Percentiles rank a stretch among this genome's conserved stretches.
Conservation (phyloP, 768 basidiomycete genomes). For the Calocybe indica region DNA sequence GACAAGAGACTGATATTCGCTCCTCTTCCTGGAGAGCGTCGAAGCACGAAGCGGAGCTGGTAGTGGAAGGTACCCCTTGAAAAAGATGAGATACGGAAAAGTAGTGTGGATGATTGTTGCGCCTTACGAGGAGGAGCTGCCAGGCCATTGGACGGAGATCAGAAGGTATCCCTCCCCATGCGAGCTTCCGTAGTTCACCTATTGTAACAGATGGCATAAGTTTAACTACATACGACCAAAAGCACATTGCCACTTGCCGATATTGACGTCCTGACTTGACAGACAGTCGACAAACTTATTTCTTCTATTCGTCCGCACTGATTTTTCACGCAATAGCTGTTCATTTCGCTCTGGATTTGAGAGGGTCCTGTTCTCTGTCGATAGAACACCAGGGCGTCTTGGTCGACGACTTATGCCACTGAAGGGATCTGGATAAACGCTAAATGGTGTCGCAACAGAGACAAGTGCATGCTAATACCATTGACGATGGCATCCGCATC, state of each 20-base stretch:
- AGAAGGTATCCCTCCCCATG: conserved; percentile 90
- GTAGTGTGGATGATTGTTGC: background rate
- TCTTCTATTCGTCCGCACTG: conserved; percentile 71
- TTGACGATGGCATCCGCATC: conserved; percentile 73
- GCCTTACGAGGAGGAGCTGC: conserved; percentile 85
- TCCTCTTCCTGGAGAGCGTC: conserved; percentile 83
- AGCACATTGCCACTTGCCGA: conserved; percentile 42
- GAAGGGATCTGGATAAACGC: conserved; percentile 44
- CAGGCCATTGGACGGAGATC: conserved; percentile 89
- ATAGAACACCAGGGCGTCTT: conserved; percentile 16
- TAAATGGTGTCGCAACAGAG: no score
- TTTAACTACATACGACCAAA: conserved; percentile 1
- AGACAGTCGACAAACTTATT: conserved; percentile 82
- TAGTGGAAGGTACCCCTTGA: conserved; percentile 87
- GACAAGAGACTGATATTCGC: conserved; percentile 87
- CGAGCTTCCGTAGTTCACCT: conserved; percentile 85
- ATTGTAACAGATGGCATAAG: background rate
- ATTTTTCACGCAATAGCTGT: conserved; percentile 66
- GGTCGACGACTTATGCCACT: conserved; percentile 42
- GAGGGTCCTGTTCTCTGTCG: conserved; percentile 17
- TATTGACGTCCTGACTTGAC: conserved; percentile 70
- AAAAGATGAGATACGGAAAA: conserved; percentile 4
- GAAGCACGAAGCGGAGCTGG: conserved; percentile 67
- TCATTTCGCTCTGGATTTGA: conserved; percentile 41
- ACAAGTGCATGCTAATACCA: conserved; percentile 41